A percentile compares a stretch with the other conserved stretches of the same genome.
Conservation (phyloP, 108 stramenopile genomes). For the Cylindrotheca closterium region DNA sequence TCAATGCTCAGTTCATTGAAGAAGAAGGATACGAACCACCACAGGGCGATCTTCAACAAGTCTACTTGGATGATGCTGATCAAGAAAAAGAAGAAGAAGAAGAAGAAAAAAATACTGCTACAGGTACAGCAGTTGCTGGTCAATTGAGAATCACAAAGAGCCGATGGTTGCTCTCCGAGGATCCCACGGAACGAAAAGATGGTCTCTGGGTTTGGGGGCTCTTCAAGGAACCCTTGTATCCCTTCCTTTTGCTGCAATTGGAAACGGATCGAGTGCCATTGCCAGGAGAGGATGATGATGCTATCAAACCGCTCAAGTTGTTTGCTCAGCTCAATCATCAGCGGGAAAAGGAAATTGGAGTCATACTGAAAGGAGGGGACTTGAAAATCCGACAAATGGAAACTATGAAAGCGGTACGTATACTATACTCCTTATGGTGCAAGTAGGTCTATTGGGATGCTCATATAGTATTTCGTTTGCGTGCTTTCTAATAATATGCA, state of each 20-base stretch:
- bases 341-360: conserved; percentile 46
- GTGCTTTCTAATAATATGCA: too few relatives aligned
- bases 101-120: conserved; percentile 7
- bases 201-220: conserved; percentile 92
- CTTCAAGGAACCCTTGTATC: conserved; percentile 89
- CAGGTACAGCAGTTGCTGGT: conserved; percentile 3
- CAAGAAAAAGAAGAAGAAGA: conserved; percentile 11
- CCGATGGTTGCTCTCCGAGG: conserved; percentile 82
- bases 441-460: too few relatives aligned
- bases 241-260: conserved; percentile 78
- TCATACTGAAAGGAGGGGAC: conserved; percentile 24
- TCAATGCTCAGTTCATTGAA: conserved; percentile 71
- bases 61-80: neutral
- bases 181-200: conserved; percentile 84
- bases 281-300: conserved; percentile 41
- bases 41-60: conserved; percentile 52
- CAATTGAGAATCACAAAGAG: conserved; percentile 48
- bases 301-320: conserved; percentile 64
- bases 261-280: conserved; percentile 69
- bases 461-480: too few relatives aligned
- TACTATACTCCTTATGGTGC: too few relatives aligned
- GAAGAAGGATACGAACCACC: conserved; percentile 89
- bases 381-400: conserved; percentile 53
- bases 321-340: conserved; percentile 75
- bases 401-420: conserved; percentile 41